Base-by-base conservation (phyloP, 192 early-diverging fungal species). In the Coemansia sp. region DNA sequence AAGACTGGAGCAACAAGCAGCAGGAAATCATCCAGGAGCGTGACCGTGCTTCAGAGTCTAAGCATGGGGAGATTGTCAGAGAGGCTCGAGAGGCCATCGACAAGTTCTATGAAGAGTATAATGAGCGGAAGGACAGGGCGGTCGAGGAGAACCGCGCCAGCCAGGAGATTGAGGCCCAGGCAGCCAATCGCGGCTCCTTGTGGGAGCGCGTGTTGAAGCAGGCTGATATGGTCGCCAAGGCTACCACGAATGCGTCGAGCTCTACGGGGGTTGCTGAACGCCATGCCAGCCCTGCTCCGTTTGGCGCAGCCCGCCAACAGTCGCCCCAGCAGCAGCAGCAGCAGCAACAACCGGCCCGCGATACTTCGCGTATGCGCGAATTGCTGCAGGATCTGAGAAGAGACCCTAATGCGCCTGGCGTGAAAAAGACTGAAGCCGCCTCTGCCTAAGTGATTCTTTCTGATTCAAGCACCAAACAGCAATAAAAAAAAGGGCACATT, bases 41-140 rank as follows among this genome's bases (percentile, higher is more conserved):
- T 48, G 89, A 91, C 62, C 70, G 69, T 20, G 56, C 45, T 15
- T 74, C 83, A 11, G 63, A 78, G 37, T 51, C 48, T 0, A 82
- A 78, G 44, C 83, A 85, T 42, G 76, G 76, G 47, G 82, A 83
- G 50, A 83, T 83, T 2, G 71, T 89, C 6, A 53, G 75, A 11
- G 70, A 80, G 51, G 89, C 89, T 15, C 75, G 78, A 38, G 79
- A 82, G 34, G 79, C 81, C 15, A 84, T 91, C 58, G 89, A 91
- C 60, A 77, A 80, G 56, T 91, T 89, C 64, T 91, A 91, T 58
- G 86, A 85, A 43, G 89, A 89, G 51, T 91, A 91, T 40, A 91
- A 91, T 43, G 83, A 85, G 60, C 87, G 82, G 70, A 85, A 83
- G 55, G 80, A 84, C 32, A 80, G 77, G 38, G 76, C 84, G 0